Evolutionary conservation across 2,329 filamentous ascomycete species (phyloP).

Genomic region (Cladobotryum mycophilum): DNA sequence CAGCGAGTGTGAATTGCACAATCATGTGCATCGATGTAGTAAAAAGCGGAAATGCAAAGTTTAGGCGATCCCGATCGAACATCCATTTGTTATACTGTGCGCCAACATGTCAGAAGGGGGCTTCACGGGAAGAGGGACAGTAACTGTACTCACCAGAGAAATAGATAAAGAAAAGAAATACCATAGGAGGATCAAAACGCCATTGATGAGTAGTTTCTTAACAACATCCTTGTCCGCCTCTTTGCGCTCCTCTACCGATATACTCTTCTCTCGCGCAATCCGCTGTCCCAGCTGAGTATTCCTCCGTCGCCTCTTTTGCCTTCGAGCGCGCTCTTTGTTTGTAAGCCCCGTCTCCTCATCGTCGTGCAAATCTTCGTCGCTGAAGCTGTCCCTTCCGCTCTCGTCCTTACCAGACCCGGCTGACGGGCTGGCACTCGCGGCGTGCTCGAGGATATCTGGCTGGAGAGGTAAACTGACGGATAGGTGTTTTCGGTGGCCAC

Average conservation of each 20-base stretch:
- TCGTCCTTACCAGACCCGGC: slow-evolving; percentile 22
- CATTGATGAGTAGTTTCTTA: slow-evolving; percentile 65
- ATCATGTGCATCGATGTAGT: slow-evolving; percentile 94
- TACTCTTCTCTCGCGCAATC: slow-evolving; percentile 52
- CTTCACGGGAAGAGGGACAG: background rate
- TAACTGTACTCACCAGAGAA: slow-evolving; percentile 60
- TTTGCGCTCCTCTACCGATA: slow-evolving; percentile 66
- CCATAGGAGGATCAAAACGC: slow-evolving; percentile 79
- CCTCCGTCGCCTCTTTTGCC: slow-evolving; percentile 58
- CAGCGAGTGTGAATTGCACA: slow-evolving; percentile 80
- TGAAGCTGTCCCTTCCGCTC: slow-evolving; percentile 48
- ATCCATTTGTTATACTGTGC: slow-evolving; percentile 98
- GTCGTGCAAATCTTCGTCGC: slow-evolving; percentile 69
- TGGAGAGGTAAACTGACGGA: slow-evolving; percentile 31
- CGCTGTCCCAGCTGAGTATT: slow-evolving; percentile 66
- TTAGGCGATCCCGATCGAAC: slow-evolving; percentile 78
- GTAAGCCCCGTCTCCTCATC: slow-evolving; percentile 90
- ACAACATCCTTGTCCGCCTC: slow-evolving; percentile 70
- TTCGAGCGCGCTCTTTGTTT: slow-evolving; percentile 61
- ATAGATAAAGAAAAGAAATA: slow-evolving; percentile 88
- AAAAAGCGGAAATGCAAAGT: slow-evolving; percentile 93
- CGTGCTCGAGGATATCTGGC: slow-evolving; percentile 39
- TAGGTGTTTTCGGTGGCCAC: slow-evolving; percentile 12
- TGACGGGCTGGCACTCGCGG: slow-evolving; percentile 20
- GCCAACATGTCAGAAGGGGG: slow-evolving; percentile 13